A percentile compares a stretch with the other conserved stretches of the same genome.
Evolutionary conservation across 805 yeast genomes (phyloP).

Genomic region (Priceomyces castillae): DNA sequence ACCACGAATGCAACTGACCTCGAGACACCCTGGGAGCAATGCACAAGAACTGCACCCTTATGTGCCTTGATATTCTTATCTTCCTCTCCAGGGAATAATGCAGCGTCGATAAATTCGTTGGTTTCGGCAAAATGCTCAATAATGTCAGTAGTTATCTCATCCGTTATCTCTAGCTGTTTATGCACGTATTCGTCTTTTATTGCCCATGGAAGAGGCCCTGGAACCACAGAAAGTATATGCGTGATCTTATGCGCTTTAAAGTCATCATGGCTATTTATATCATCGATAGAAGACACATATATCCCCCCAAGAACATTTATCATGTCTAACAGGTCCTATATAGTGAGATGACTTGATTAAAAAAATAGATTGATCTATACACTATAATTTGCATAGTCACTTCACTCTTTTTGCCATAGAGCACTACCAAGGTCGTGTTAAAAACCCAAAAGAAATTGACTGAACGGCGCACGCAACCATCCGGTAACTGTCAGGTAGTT

Average conservation of each 20-base stretch:
- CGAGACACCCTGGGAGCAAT: constrained; percentile 53
- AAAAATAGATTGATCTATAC: background rate
- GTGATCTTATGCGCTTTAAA: constrained; percentile 57
- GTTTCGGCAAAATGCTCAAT: constrained; percentile 59
- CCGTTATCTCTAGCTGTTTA: constrained; percentile 69
- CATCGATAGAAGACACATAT: constrained; percentile 69
- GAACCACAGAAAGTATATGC: constrained; percentile 68
- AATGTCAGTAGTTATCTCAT: constrained; percentile 65
- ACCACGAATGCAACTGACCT: constrained; percentile 46
- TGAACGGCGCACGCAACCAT: no score
- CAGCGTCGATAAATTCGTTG: constrained; percentile 64
- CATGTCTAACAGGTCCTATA: background rate
- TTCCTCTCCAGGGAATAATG: constrained; percentile 38
- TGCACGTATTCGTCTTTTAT: constrained; percentile 48
- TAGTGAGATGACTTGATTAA: background rate
- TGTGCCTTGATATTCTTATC: constrained; percentile 24
- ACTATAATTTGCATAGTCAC: no score
- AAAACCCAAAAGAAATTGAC: no score
- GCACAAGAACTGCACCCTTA: constrained; percentile 45
- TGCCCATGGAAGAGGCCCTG: constrained; percentile 56
- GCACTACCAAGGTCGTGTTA: no score
- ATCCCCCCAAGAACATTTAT: constrained; percentile 65
- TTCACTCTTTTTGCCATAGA: no score
- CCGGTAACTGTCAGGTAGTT: no score
- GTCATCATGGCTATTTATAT: constrained; percentile 54